phyloP scores from a whole-genome alignment of 208 protist genomes.

The Phytomonas francai region DNA sequence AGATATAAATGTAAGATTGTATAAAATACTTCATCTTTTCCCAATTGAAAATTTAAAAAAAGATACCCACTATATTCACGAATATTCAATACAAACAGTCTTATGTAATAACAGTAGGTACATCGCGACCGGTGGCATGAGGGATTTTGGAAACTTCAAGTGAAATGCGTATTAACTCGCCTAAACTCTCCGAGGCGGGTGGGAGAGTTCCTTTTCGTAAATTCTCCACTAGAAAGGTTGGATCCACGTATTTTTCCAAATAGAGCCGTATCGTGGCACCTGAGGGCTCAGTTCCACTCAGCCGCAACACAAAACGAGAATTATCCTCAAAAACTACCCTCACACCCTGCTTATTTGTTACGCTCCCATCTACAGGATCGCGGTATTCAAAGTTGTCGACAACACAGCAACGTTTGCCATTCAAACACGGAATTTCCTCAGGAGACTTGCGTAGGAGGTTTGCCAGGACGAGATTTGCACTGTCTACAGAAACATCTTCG shows the following conservation, averaged over 20 bases:
- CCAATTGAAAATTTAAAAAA: neutral
- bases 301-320: conserved; percentile 93
- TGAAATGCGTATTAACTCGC: conserved; percentile 80
- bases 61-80: neutral
- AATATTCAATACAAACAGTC: neutral
- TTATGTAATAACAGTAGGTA: conserved; percentile 97
- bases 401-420: conserved; percentile 31
- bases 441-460: conserved; percentile 22
- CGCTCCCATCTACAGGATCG: conserved; percentile 92
- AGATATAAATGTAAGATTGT: neutral
- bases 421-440: conserved; percentile 33
- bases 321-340: conserved; percentile 94
- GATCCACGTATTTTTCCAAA: conserved; percentile 92
- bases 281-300: conserved; percentile 92
- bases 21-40: neutral
- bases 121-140: conserved; percentile 83
- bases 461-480: conserved; percentile 85
- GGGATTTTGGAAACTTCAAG: conserved; percentile 78
- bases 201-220: conserved; percentile 37
- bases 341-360: conserved; percentile 89
- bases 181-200: conserved; percentile 42
- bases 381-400: conserved; percentile 95
- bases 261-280: conserved; percentile 97
- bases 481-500: conserved; percentile 87
- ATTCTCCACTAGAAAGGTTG: conserved; percentile 33